Percentiles rank a stretch among this genome's conserved stretches.
These are phyloP conservation scores for Letharia lupina DNA, from an alignment of 495 filamentous ascomycete species.

Conservation along the genomic window DNA sequence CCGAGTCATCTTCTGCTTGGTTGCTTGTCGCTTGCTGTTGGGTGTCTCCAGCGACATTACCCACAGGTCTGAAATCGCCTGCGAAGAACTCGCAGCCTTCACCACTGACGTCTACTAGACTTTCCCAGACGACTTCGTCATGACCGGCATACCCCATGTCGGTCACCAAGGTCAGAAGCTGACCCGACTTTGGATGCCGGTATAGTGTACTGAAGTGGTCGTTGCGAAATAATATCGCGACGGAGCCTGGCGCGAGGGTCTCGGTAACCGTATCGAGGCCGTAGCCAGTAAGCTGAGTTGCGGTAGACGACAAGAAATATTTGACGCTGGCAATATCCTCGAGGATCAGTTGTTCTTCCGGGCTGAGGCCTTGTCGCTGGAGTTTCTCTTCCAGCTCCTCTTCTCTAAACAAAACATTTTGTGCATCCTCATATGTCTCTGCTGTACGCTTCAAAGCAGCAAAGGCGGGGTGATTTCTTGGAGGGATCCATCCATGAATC, in stretches of 20 bases:
- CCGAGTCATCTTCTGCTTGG: constrained; percentile 24
- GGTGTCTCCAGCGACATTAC: constrained; percentile 35
- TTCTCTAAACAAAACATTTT: constrained; percentile 77
- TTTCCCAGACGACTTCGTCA: constrained; percentile 94
- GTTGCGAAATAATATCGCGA: constrained; percentile 90
- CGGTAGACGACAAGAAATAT: constrained; percentile 63
- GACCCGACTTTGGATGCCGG: constrained; percentile 60
- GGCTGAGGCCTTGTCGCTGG: constrained; percentile 40
- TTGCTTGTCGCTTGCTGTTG: constrained; percentile 4
- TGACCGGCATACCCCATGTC: constrained; percentile 83
- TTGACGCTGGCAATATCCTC: constrained; percentile 77
- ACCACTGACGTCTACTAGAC: constrained; percentile 80
- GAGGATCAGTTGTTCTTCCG: constrained; percentile 61
- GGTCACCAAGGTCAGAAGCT: constrained; percentile 75
- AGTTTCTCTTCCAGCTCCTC: constrained; percentile 82
- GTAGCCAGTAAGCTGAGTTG: constrained; percentile 77
- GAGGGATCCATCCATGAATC: constrained; percentile 88
- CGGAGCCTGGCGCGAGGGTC: constrained; percentile 57
- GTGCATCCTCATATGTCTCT: constrained; percentile 79
- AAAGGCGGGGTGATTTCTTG: constrained; percentile 52
- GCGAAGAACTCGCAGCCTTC: constrained; percentile 73
- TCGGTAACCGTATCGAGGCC: constrained; percentile 65
- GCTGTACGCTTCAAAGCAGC: constrained; percentile 62
- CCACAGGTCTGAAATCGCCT: constrained; percentile 82
- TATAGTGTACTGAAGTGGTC: constrained; percentile 94